These are phyloP conservation scores for Herpetomonas tarakana DNA, from an alignment of 208 protist species.

Conservation along the genomic window DNA sequence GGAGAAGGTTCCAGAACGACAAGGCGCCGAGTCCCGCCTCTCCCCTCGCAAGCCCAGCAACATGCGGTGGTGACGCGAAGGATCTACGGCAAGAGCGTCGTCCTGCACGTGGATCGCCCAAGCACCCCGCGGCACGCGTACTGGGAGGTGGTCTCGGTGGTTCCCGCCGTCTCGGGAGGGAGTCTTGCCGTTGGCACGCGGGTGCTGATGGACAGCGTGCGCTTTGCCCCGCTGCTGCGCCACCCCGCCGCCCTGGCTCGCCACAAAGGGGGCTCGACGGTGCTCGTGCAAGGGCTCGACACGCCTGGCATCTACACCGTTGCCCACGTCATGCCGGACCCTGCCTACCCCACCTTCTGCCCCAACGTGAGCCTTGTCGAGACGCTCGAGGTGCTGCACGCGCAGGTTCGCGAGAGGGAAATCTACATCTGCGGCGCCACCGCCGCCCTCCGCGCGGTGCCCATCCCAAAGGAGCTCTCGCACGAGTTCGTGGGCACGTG, in stretches of 20 bases:
- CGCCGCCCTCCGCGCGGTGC: constrained; percentile 55
- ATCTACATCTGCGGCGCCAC: constrained; percentile 69
- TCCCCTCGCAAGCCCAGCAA: not conserved
- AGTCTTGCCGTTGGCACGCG: constrained; percentile 21
- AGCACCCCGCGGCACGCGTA: constrained; percentile 15
- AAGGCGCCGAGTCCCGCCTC: constrained; percentile 1
- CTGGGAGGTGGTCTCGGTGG: constrained; percentile 40
- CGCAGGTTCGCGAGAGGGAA: constrained; percentile 57
- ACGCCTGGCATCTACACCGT: constrained; percentile 80
- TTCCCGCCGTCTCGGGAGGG: constrained; percentile 23
- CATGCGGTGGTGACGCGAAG: constrained; percentile 17
- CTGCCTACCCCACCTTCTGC: constrained; percentile 58
- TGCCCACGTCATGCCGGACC: constrained; percentile 51
- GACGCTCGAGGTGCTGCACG: constrained; percentile 72
- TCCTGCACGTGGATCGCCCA: constrained; percentile 66
- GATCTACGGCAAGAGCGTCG: constrained; percentile 51
- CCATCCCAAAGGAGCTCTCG: constrained; percentile 56
- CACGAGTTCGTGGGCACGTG: constrained; percentile 69
- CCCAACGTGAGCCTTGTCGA: constrained; percentile 50
- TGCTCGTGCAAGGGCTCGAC: constrained; percentile 44
- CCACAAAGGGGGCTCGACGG: constrained; percentile 49
- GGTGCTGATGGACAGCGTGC: constrained; percentile 41
- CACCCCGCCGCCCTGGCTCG: constrained; percentile 39
- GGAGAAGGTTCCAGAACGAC: not conserved
- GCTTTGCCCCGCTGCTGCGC: constrained; percentile 35